Base-by-base conservation (phyloP, 2,329 filamentous ascomycete genomes). In the Lecanosticta acicola region DNA sequence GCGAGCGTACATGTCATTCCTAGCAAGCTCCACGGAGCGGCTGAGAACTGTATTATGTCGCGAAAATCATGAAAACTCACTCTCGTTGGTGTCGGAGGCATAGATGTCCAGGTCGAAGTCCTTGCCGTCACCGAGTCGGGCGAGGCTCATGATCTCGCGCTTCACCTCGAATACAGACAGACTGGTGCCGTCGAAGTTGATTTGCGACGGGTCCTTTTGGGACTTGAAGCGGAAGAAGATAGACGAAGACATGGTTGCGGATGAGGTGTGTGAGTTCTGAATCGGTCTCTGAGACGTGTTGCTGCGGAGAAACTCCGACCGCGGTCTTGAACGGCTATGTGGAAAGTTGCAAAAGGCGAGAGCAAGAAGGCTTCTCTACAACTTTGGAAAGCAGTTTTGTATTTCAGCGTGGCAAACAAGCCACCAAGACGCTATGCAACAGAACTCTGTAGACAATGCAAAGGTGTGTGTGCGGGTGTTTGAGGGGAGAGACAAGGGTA, bases 141-240 rank as follows among this genome's bases (percentile, higher is more conserved):
- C 94, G 68, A 91, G 87, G 68, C 80, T 83, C 73, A 98, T 98
- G 64, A 98, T 98, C 72, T 97, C 93, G 74, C 91, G 86, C 74
- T 98, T 98, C 65, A 98, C 78, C 67, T 98, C 94, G 71, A 97
- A 98, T 54, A 97, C 93, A 51, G 91, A 95, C 65, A 97, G 94
- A 69, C 88, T 88, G 61, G 91, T 96, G 65, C 93, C 93, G 71
- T 98, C 91, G 69, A 98, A 97, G 64, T 90, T 87, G 62, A 98
- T 89, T 64, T 90, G 83, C 47, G 88, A 88, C 50, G 89, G 87
- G 66, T 97, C 93, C 74, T 89, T 96, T 67, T 94, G 89, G 59
- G 91, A 97, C 74, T 96, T 97, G 83, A 98, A 98, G 74, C 95
- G 95, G 86, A 96, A 98, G 73, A 96, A 97, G 65, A 98, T 93